Evolutionary conservation across 1,139 yeast species (phyloP).

Genomic region (Debaryomycetaceae sp.): DNA sequence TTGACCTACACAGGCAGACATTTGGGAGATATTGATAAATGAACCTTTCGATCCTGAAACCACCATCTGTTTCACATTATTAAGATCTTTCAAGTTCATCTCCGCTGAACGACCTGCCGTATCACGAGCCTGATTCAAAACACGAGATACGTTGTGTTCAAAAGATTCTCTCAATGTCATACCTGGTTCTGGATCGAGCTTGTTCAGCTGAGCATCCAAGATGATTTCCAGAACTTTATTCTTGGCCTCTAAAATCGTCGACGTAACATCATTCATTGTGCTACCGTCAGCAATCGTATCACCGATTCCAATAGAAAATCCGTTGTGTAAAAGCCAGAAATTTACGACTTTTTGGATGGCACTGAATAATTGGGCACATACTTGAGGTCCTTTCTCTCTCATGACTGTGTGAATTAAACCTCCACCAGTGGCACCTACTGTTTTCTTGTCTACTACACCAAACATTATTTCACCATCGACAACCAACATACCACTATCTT

Average conservation of each 20-base stretch:
- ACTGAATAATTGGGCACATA: conserved; percentile 88
- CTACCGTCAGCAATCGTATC: conserved; percentile 98
- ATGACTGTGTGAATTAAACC: conserved; percentile 95
- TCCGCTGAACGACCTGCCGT: conserved; percentile 99
- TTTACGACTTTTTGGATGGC: conserved; percentile 93
- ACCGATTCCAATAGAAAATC: conserved; percentile 98
- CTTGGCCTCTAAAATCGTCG: conserved; percentile 90
- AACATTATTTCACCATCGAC: conserved; percentile 92
- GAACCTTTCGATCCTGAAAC: conserved; percentile 99
- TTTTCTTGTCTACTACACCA: conserved; percentile 96
- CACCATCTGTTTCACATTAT: conserved; percentile 98
- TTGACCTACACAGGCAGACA: conserved; percentile 99
- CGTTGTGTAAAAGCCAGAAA: conserved; percentile 93
- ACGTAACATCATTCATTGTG: conserved; percentile 90
- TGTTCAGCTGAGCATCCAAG: conserved; percentile 83
- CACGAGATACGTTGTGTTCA: conserved; percentile 95
- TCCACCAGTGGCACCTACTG: conserved; percentile 98
- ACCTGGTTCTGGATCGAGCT: conserved; percentile 94
- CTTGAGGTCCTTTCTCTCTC: conserved; percentile 93
- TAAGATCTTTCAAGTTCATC: conserved; percentile 87
- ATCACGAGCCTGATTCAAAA: conserved; percentile 97
- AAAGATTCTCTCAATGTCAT: conserved; percentile 98
- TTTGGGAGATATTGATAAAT: conserved; percentile 95
- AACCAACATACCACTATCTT: conserved; percentile 88
- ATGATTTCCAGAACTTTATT: conserved; percentile 91